Conservation (phyloP, 2,329 filamentous ascomycete genomes). For the Hypoxylon rubiginosum region DNA sequence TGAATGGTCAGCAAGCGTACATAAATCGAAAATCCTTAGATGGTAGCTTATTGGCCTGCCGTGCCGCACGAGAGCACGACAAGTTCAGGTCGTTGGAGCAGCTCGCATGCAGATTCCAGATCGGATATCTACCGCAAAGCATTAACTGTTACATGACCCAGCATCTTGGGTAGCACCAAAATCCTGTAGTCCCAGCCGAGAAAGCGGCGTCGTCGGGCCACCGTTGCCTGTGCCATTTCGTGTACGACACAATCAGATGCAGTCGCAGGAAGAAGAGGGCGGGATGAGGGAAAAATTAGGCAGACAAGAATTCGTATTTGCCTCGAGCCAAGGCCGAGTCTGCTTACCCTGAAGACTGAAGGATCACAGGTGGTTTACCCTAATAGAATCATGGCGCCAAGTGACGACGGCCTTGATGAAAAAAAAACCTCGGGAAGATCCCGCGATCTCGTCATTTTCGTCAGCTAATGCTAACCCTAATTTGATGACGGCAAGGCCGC, state of each 20-base stretch:
- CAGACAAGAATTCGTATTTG: slow-evolving; percentile 12
- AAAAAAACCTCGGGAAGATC: slow-evolving; percentile 26
- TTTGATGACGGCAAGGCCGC: slow-evolving; percentile 28
- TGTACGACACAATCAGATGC: slow-evolving; percentile 38
- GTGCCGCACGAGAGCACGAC: slow-evolving; percentile 28
- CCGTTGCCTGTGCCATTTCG: slow-evolving; percentile 20
- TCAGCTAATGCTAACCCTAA: slow-evolving; percentile 29
- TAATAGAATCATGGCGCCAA: slow-evolving; percentile 11
- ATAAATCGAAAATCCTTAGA: slow-evolving; percentile 23
- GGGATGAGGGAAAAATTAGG: slow-evolving; percentile 7
- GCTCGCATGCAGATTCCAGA: slow-evolving; percentile 38
- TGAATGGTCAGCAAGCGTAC: slow-evolving; percentile 26
- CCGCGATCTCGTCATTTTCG: slow-evolving; percentile 37
- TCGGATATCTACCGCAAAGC: slow-evolving; percentile 35
- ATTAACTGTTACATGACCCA: slow-evolving; percentile 26
- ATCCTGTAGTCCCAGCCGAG: slow-evolving; percentile 21
- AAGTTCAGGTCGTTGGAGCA: slow-evolving; percentile 29
- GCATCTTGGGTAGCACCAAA: slow-evolving; percentile 38
- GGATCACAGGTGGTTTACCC: slow-evolving; percentile 33
- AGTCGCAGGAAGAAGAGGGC: neutral
- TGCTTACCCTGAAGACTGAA: slow-evolving; percentile 29
- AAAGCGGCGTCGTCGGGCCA: slow-evolving; percentile 30
- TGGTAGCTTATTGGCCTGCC: slow-evolving; percentile 14
- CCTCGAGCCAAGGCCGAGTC: slow-evolving; percentile 16
- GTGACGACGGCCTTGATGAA: slow-evolving; percentile 15